Evolutionary conservation across 2,329 filamentous ascomycete species (phyloP).

Genomic region (Rosellinia necatrix): DNA sequence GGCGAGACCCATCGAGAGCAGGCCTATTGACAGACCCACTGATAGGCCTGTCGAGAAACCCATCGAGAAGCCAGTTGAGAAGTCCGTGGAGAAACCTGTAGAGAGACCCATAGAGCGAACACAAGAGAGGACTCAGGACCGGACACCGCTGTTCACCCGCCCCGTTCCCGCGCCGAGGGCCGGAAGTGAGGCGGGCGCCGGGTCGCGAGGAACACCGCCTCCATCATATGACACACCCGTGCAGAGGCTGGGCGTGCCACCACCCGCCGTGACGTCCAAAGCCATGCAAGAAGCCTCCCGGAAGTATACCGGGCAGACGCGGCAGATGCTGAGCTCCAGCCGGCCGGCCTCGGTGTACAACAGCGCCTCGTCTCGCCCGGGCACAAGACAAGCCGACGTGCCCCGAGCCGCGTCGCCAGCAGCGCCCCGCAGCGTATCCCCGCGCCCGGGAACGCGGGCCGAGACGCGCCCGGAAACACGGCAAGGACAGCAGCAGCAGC

Average conservation of each 20-base stretch:
- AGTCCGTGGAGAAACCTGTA: background rate
- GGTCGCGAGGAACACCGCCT: slow-evolving; percentile 76
- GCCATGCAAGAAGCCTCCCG: slow-evolving; percentile 96
- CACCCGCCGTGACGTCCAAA: slow-evolving; percentile 87
- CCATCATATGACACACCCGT: slow-evolving; percentile 83
- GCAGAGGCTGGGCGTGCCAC: slow-evolving; percentile 82
- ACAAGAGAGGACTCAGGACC: slow-evolving; percentile 40
- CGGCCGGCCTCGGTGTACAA: slow-evolving; percentile 45
- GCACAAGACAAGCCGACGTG: slow-evolving; percentile 63
- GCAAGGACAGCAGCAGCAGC: slow-evolving; percentile 43
- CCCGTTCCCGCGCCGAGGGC: slow-evolving; percentile 46
- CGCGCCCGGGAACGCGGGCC: slow-evolving; percentile 59
- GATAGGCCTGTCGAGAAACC: background rate
- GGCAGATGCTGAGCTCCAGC: slow-evolving; percentile 70
- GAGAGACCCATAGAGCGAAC: background rate
- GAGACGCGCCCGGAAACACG: slow-evolving; percentile 46
- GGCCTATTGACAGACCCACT: background rate
- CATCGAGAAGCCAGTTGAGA: background rate
- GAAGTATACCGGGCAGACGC: slow-evolving; percentile 82
- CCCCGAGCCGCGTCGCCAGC: slow-evolving; percentile 70
- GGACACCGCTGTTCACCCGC: slow-evolving; percentile 47
- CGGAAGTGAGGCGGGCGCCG: slow-evolving; percentile 54
- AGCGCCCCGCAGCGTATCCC: slow-evolving; percentile 66
- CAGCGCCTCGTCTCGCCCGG: slow-evolving; percentile 56
- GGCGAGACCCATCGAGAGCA: background rate